These are phyloP conservation scores for Talaromyces sp. DNA, from an alignment of 2,329 filamentous ascomycete genomes.

Conservation along the genomic window DNA sequence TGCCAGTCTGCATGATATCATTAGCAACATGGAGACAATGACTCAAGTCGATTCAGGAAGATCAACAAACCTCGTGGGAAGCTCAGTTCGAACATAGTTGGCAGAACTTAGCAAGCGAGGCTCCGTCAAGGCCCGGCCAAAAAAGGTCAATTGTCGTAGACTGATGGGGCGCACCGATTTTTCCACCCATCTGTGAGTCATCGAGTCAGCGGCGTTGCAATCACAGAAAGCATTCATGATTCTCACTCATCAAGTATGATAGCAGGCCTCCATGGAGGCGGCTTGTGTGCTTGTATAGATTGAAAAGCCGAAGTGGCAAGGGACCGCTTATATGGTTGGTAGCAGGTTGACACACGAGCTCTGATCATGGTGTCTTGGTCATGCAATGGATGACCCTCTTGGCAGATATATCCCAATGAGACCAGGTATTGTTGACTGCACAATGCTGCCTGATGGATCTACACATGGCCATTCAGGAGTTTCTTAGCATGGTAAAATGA, in stretches of 20 bases:
- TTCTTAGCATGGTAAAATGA: not conserved
- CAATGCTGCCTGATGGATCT: not conserved
- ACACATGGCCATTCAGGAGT: slow-evolving; percentile 10
- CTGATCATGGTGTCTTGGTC: slow-evolving; percentile 35
- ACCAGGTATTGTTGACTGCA: slow-evolving; percentile 6
- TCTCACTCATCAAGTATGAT: slow-evolving; percentile 58
- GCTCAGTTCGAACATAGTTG: slow-evolving; percentile 94
- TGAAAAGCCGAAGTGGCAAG: slow-evolving; percentile 26
- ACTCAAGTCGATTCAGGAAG: not conserved
- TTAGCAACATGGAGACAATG: slow-evolving; percentile 7
- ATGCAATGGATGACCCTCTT: slow-evolving; percentile 26
- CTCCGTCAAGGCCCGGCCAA: slow-evolving; percentile 89
- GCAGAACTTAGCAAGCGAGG: slow-evolving; percentile 85
- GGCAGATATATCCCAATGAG: slow-evolving; percentile 14
- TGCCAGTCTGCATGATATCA: slow-evolving; percentile 60
- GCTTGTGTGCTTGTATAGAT: slow-evolving; percentile 30
- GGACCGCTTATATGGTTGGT: slow-evolving; percentile 27
- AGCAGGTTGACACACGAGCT: slow-evolving; percentile 34
- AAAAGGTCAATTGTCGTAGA: slow-evolving; percentile 93
- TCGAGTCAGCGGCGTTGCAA: not conserved
- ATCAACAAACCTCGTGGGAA: slow-evolving; percentile 67
- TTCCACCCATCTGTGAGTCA: slow-evolving; percentile 72
- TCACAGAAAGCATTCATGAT: not conserved
- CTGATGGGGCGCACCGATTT: slow-evolving; percentile 93
- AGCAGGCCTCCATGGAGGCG: slow-evolving; percentile 57